Evolutionary conservation across 805 yeast species (phyloP), one percentile per base, ranked within the genome.

Genomic region (Candida fluviatilis): DNA sequence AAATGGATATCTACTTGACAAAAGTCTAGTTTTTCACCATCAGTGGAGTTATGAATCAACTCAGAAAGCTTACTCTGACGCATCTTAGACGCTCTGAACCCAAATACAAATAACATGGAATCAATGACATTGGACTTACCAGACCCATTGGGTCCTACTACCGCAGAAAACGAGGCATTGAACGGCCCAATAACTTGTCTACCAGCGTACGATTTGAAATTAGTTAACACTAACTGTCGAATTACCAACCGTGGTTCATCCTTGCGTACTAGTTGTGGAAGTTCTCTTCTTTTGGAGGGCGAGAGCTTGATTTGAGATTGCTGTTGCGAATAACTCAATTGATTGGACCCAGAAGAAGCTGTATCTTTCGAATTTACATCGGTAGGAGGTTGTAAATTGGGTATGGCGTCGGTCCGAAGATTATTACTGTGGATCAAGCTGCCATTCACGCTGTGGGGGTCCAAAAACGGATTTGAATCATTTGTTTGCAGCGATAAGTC

Each of bases 51-150:
- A 60, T 93, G 99, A 47, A 93, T 93, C 54, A 93, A 71, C 41
- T 90, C 96, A 2, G 93, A 80, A n/a, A 93, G 62, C 55, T 89
- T 91, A 1, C 91, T 85, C 50, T 93, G 99, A 54, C 99, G 81
- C 96, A 93, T 89, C 58, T 95, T 93, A 56, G 80, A 79, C 0
- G 99, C 98, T 41, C 98, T 71, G 63, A 93, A 93, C 0, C 99
- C 99, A 66, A 93, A 93, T 1, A 95, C 99, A 60, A 93, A 93
- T 24, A 95, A 73, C 72, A 93, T 80, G 4, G 97, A 88, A 58
- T 95, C 99, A 58, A 93, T 93, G 47, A 93, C 97, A 55, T 95
- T 93, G 12, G 98, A 90, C 62, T 93, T 93, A 2, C 99, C 99
- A 10, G 96, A 84, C 6, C 99, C 99, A 58, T 93, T 93, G 4